Evolutionary conservation across 805 yeast species (phyloP), one percentile per base, ranked within the genome.

Genomic region (Yarrowia keelungensis): DNA sequence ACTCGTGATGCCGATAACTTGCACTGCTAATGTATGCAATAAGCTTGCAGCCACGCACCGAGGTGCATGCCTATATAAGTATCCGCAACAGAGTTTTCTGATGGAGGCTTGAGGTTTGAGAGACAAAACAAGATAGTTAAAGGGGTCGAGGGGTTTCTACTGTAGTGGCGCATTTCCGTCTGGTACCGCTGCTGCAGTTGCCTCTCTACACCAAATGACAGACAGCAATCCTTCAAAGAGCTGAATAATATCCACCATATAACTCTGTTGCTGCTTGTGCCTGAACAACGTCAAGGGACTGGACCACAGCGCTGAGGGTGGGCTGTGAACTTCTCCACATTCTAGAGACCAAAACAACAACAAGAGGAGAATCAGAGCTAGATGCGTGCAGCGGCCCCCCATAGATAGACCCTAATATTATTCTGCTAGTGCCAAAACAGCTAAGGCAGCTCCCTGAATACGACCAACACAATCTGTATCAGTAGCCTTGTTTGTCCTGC

Each of bases 11-110:
- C 62, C 62, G 62, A 56, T 54, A 41, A 49, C 35, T 54, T 41
- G 61, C 61, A 54, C 61, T 12, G 38, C 39, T 41, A 26, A 41
- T 54, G 62, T 56, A 56, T 56, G 62, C 47, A 53, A 41, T 41
- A 56, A 56, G 39, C 62, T 26, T 56, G 62, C 62, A 56, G 62
- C 62, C 62, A 56, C 62, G 47, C 62, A 26, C 47, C 47, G 62
- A 56, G 62, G 47, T 56, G 62, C 62, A 56, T 56, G 47, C 32
- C 26, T 42, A 26, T 56, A 41, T 56, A 56, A 41, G 47, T 26
- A 42, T 41, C 22, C 22, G 47, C 38, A 56, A 56, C 62, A 56
- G 38, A 56, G 62, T 56, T 54, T 22, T n/a, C 38, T 4, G 15
- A 15, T 32, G 11, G 59, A 39, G 43, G n/a, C 39, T 39, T 3